These are phyloP conservation scores for Phytophthora ramorum DNA, from an alignment of 352 stramenopile genomes.

Conservation along the genomic window DNA sequence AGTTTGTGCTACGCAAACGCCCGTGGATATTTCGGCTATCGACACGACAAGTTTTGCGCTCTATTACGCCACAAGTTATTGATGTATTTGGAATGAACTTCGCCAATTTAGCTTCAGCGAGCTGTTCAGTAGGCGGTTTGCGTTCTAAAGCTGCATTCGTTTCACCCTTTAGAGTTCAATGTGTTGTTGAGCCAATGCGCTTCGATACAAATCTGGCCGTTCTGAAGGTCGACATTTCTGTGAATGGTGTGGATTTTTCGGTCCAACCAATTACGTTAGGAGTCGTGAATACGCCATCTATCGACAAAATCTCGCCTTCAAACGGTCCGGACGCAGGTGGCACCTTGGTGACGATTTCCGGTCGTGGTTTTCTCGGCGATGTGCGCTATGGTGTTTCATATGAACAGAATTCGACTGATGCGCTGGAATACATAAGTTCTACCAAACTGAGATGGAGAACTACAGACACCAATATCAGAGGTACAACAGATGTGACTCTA, in stretches of 20 bases:
- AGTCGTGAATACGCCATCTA: conserved; percentile 19
- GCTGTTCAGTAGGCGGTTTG: conserved; percentile 24
- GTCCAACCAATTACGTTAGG: neutral
- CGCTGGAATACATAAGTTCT: conserved; percentile 23
- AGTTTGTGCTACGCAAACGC: conserved; percentile 16
- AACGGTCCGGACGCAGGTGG: conserved; percentile 34
- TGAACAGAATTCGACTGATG: conserved; percentile 3
- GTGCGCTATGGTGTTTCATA: conserved; percentile 23
- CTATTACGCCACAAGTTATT: conserved; percentile 23
- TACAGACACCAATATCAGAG: neutral
- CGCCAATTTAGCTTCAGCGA: conserved; percentile 26
- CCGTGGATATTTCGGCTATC: conserved; percentile 36
- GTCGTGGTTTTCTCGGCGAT: conserved; percentile 31
- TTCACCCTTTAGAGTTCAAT: conserved; percentile 41
- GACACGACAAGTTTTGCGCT: conserved; percentile 18
- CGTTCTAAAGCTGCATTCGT: conserved; percentile 18
- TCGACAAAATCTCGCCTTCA: conserved; percentile 17
- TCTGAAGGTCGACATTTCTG: conserved; percentile 32
- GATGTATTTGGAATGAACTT: conserved; percentile 45
- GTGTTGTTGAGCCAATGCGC: conserved; percentile 23
- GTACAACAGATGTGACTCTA: conserved; percentile 2
- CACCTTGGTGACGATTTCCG: conserved; percentile 31
- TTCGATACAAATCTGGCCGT: conserved; percentile 3
- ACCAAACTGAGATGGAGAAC: conserved; percentile 36
- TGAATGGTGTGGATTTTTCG: conserved; percentile 46